Percentiles rank a stretch among this genome's conserved stretches.
Conservation (phyloP, 306 rosid species). For the Sicyos baderoa region DNA sequence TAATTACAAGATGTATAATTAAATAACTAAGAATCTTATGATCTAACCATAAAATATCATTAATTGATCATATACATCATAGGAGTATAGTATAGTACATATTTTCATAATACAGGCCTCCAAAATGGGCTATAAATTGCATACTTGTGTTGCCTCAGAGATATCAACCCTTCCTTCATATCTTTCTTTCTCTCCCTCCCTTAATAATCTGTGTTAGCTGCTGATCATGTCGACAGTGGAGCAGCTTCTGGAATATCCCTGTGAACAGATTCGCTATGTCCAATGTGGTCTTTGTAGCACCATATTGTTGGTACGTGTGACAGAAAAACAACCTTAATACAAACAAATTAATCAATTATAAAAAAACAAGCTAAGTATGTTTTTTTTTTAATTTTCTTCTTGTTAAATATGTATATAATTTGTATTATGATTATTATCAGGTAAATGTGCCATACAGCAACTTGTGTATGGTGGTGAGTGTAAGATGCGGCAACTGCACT, state of each 20-base stretch:
- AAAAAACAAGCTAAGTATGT: no score
- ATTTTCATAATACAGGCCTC: no score
- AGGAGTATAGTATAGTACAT: no score
- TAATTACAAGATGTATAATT: no score
- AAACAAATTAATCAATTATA: no score
- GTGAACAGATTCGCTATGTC: slow-evolving; percentile 70
- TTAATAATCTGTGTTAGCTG: not conserved
- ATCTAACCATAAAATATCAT: no score
- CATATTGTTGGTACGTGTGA: slow-evolving; percentile 48
- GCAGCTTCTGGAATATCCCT: slow-evolving; percentile 59
- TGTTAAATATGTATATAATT: no score
- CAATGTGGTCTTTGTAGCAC: slow-evolving; percentile 84
- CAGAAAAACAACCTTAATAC: no score
- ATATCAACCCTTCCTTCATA: not conserved
- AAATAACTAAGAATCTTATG: no score
- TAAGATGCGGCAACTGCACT: slow-evolving; percentile 86
- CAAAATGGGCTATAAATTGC: no score
- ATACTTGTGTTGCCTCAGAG: no score
- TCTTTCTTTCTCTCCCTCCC: slow-evolving; percentile 20
- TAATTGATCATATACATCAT: no score
- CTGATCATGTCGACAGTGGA: slow-evolving; percentile 24
- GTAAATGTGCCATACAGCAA: slow-evolving; percentile 92
- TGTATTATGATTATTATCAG: slow-evolving; percentile 25
- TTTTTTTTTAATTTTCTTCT: not conserved
- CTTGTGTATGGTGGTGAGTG: slow-evolving; percentile 73